phyloP scores from a whole-genome alignment of 2,329 filamentous ascomycete species.

The Calonectria crousiana region DNA sequence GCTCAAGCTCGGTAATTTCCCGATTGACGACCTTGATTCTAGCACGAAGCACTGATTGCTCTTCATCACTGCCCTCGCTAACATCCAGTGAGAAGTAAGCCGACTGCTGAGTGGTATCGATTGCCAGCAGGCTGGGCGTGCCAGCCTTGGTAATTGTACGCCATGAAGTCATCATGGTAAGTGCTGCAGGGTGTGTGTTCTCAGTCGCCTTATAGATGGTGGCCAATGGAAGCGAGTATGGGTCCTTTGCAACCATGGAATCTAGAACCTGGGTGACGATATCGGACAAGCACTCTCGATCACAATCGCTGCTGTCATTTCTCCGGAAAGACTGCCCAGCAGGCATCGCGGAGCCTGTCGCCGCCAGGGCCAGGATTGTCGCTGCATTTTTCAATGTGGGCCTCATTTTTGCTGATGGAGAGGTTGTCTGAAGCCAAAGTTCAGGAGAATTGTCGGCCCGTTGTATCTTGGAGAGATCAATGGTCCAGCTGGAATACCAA shows the following conservation, averaged over 20 bases:
- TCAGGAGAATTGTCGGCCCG: background rate
- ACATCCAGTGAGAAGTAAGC: slow-evolving; percentile 19
- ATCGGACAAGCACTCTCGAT: slow-evolving; percentile 6
- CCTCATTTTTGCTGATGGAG: background rate
- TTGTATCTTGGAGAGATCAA: background rate
- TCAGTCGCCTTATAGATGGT: slow-evolving; percentile 19
- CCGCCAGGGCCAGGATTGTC: background rate
- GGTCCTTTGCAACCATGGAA: slow-evolving; percentile 19
- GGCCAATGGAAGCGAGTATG: slow-evolving; percentile 13
- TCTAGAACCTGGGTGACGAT: slow-evolving; percentile 19
- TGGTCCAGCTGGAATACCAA: background rate
- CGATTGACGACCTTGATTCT: slow-evolving; percentile 10
- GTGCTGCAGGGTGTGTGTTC: slow-evolving; percentile 22
- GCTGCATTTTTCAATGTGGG: background rate
- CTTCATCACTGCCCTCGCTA: slow-evolving; percentile 5
- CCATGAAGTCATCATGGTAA: slow-evolving; percentile 23
- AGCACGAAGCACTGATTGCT: slow-evolving; percentile 13
- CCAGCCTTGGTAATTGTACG: slow-evolving; percentile 17
- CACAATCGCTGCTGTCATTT: background rate
- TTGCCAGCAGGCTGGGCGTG: slow-evolving; percentile 16
- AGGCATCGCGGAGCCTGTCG: slow-evolving; percentile 5
- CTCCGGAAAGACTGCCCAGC: background rate
- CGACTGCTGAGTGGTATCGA: slow-evolving; percentile 17
- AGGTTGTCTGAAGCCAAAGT: background rate
- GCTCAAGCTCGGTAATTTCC: slow-evolving; percentile 19